These are phyloP conservation scores for Cryptosporidium canis DNA, from an alignment of 169 alveolate genomes.

Conservation along the genomic window DNA sequence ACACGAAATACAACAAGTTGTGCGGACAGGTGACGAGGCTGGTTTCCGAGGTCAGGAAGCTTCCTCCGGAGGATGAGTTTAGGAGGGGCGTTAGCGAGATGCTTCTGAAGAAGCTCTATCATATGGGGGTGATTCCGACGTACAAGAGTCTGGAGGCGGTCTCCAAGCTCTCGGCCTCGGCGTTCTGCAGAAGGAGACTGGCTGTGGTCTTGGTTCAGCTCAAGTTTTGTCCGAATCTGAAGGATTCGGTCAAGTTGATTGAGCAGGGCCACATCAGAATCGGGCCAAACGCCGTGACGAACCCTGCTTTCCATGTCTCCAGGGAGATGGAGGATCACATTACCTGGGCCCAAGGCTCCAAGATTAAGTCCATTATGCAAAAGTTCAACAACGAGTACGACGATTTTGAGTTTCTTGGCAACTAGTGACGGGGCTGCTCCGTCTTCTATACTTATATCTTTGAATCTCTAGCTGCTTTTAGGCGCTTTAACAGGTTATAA, in stretches of 20 bases:
- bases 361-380: constrained; percentile 87
- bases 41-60: constrained; percentile 89
- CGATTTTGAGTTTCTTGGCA: constrained; percentile 87
- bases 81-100: constrained; percentile 93
- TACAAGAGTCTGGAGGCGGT: constrained; percentile 88
- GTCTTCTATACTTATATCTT: not conserved
- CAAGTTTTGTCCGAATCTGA: constrained; percentile 92
- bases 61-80: constrained; percentile 91
- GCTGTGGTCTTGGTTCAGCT: constrained; percentile 93
- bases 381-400: constrained; percentile 88
- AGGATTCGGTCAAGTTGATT: constrained; percentile 93
- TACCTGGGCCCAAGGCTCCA: constrained; percentile 95
- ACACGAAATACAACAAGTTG: constrained; percentile 94
- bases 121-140: constrained; percentile 93
- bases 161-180: constrained; percentile 93
- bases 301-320: constrained; percentile 95
- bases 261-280: constrained; percentile 97
- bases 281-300: constrained; percentile 94
- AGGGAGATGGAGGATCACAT: constrained; percentile 96
- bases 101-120: constrained; percentile 91
- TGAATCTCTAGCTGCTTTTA: no score
- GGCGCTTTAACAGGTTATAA: no score
- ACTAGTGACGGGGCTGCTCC: not conserved
- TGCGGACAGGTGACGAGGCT: constrained; percentile 93
- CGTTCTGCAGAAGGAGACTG: constrained; percentile 96